These are phyloP conservation scores for Picochlorum costavermella DNA, from an alignment of 139 green algal genomes.

Conservation along the genomic window DNA sequence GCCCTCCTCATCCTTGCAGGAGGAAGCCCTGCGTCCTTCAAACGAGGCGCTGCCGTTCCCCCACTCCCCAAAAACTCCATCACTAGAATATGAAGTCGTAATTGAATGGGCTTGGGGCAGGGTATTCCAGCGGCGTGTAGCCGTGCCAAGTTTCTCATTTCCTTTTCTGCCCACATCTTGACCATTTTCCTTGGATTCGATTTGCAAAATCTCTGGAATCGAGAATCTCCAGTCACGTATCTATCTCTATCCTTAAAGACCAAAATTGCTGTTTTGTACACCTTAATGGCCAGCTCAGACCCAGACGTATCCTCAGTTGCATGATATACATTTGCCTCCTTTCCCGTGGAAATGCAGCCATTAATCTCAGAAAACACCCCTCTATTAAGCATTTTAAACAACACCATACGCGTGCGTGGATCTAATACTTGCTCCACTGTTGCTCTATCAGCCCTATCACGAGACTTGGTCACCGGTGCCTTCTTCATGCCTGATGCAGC, in stretches of 20 bases:
- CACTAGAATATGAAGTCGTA: constrained; percentile 88
- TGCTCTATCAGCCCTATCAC: constrained; percentile 82
- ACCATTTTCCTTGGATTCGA: constrained; percentile 99
- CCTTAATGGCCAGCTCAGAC: constrained; percentile 89
- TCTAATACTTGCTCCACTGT: constrained; percentile 85
- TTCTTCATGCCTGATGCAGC: neutral
- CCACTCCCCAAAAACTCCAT: constrained; percentile 86
- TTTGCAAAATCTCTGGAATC: constrained; percentile 90
- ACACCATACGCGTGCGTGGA: constrained; percentile 85
- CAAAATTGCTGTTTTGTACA: constrained; percentile 98
- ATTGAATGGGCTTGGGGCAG: constrained; percentile 69
- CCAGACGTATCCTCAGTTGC: constrained; percentile 26
- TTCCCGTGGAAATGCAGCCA: constrained; percentile 92
- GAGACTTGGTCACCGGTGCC: constrained; percentile 6
- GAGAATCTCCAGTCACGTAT: constrained; percentile 93
- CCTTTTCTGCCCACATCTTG: constrained; percentile 97
- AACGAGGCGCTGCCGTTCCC: constrained; percentile 78
- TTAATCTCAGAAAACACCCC: constrained; percentile 81
- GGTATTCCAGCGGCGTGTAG: constrained; percentile 65
- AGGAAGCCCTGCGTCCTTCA: constrained; percentile 81
- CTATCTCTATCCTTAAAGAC: constrained; percentile 92
- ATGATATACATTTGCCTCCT: constrained; percentile 99
- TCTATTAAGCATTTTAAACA: constrained; percentile 95
- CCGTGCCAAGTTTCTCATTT: constrained; percentile 91
- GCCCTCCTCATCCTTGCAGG: constrained; percentile 42